Evolutionary conservation across 2,329 filamentous ascomycete species (phyloP).

Genomic region (Zymoseptoria ardabiliae): DNA sequence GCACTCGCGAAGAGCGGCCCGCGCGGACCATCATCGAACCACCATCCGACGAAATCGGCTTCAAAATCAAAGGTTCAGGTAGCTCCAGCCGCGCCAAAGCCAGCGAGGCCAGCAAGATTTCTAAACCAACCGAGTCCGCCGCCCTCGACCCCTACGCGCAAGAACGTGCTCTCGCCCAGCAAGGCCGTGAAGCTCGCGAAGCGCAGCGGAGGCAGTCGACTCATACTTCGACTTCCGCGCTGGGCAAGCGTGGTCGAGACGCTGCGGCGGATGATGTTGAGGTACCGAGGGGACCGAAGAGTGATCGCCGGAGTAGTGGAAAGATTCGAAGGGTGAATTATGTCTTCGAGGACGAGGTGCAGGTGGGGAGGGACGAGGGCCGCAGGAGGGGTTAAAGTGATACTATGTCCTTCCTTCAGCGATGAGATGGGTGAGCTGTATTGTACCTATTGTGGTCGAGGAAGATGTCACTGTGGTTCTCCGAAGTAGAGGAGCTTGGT

Average conservation of each 20-base stretch:
- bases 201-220: slow-evolving; percentile 53
- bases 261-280: slow-evolving; percentile 19
- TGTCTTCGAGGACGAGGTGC: neutral
- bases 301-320: slow-evolving; percentile 33
- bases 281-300: slow-evolving; percentile 41
- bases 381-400: neutral
- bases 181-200: slow-evolving; percentile 54
- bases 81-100: slow-evolving; percentile 17
- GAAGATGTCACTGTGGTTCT: neutral
- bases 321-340: neutral
- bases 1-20: slow-evolving; percentile 27
- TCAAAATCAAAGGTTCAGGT: slow-evolving; percentile 41
- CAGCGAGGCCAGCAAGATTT: slow-evolving; percentile 19
- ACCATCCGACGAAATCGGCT: slow-evolving; percentile 35
- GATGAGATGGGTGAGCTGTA: neutral
- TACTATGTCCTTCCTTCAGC: neutral
- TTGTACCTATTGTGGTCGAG: neutral
- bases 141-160: slow-evolving; percentile 27
- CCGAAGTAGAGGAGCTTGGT: neutral
- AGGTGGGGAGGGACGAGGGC: neutral
- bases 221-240: slow-evolving; percentile 30
- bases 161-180: slow-evolving; percentile 27
- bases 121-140: slow-evolving; percentile 9
- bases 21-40: slow-evolving; percentile 18
- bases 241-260: slow-evolving; percentile 29